Conservation (phyloP, 768 basidiomycete species). For the Mycena metata region DNA sequence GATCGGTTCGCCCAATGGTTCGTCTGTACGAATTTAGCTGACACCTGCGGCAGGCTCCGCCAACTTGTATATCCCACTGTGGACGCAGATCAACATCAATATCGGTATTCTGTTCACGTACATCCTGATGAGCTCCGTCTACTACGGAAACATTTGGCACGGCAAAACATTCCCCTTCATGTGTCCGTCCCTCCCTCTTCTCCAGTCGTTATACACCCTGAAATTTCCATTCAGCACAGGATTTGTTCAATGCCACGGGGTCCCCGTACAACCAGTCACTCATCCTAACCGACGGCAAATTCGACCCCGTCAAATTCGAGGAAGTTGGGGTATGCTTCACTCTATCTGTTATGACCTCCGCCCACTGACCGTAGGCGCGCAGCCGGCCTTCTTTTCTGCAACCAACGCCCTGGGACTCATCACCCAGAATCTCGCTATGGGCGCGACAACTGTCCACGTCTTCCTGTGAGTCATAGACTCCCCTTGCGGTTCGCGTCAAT, state of each 20-base stretch:
- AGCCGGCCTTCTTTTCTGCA: conserved; percentile 53
- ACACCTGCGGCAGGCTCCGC: conserved; percentile 25
- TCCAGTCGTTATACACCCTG: conserved; percentile 30
- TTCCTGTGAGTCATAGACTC: conserved; percentile 43
- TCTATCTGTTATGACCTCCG: conserved; percentile 23
- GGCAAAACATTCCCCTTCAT: conserved; percentile 39
- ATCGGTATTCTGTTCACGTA: conserved; percentile 41
- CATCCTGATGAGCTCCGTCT: conserved; percentile 39
- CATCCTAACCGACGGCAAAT: conserved; percentile 45
- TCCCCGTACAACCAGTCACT: conserved; percentile 43
- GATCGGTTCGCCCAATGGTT: conserved; percentile 37
- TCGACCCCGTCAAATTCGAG: conserved; percentile 41
- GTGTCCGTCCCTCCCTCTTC: conserved; percentile 29
- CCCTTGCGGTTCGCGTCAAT: conserved; percentile 26
- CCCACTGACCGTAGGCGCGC: conserved; percentile 23
- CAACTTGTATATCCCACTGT: conserved; percentile 25
- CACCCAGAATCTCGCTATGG: conserved; percentile 39
- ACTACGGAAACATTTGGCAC: conserved; percentile 43
- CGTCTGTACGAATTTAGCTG: conserved; percentile 27
- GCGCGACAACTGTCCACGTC: conserved; percentile 42
- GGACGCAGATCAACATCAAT: conserved; percentile 41
- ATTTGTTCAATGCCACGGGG: conserved; percentile 27
- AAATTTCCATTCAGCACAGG: conserved; percentile 39
- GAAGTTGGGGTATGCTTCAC: conserved; percentile 30
- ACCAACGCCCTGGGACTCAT: conserved; percentile 44